A percentile compares a stretch with the other conserved stretches of the same genome.
Evolutionary conservation across 495 filamentous ascomycete genomes (phyloP).

Genomic region (Hypoxylon trugodes): DNA sequence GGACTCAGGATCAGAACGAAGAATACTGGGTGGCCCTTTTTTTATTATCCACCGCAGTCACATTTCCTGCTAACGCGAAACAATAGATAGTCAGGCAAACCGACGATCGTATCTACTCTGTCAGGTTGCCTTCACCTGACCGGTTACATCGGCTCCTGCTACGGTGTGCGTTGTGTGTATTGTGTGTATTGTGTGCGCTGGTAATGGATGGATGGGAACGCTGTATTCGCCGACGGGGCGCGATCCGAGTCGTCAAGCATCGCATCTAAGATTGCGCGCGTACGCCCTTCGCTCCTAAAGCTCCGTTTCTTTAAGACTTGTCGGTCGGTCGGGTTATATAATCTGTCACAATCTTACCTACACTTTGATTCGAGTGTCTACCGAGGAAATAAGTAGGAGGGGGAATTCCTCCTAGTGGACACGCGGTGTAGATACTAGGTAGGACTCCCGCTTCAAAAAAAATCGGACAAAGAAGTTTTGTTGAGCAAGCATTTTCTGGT

Average conservation of each 20-base stretch:
- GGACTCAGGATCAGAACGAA: too few species aligned
- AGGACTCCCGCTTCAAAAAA: too few species aligned
- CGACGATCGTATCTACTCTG: conserved; percentile 9
- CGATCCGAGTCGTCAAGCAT: conserved; percentile 20
- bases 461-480: too few species aligned
- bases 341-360: conserved; percentile 11
- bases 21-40: neutral
- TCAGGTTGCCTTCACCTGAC: conserved; percentile 13
- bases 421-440: conserved; percentile 6
- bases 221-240: conserved; percentile 11
- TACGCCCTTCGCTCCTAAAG: neutral
- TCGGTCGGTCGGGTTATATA: too few species aligned
- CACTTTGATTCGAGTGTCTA: too few species aligned
- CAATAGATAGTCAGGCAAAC: conserved; percentile 21
- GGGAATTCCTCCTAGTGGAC: conserved; percentile 29
- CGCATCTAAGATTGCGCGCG: conserved; percentile 1
- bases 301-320: too few species aligned
- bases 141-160: conserved; percentile 17
- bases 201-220: conserved; percentile 9
- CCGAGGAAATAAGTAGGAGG: conserved; percentile 7
- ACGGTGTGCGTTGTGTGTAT: conserved; percentile 20
- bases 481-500: neutral
- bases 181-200: too few species aligned
- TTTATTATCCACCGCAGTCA: neutral
- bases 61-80: conserved; percentile 23